Base-by-base conservation (phyloP, 2,329 filamentous ascomycete species). In the Scytalidium lignicola region DNA sequence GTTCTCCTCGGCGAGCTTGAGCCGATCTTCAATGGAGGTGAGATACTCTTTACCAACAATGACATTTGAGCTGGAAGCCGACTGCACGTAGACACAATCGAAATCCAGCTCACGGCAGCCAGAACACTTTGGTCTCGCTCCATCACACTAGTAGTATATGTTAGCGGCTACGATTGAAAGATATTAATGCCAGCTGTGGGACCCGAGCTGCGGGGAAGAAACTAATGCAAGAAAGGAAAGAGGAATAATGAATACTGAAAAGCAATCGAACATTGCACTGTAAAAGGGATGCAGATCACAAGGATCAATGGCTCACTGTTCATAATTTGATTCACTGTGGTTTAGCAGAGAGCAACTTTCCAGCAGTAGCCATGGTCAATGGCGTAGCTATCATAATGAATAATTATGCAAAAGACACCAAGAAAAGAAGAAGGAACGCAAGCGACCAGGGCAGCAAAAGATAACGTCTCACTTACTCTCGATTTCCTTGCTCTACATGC, bases 41-140 rank as follows among this genome's bases (percentile, higher is more conserved):
- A 55, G 20, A 52, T 57, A 69, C 57, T 71, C 67, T 56, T 70
- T 72, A 42, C 65, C 64, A 2, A 70, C 65, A 39, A 72, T 68
- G 0, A 67, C 57, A 55, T 71, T 72, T 1, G 64, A 60, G 2
- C 62, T 58, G 15, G 65, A 64, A 7, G 58, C 57, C 2, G 66
- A 60, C 8, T 68, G 60, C 5, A 65, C 62, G 57, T 75, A 75
- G 26, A 65, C 56, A 54, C 72, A 75, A 9, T 73, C 70, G 47
- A 70, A 70, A 6, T 65, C 68, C 23, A 72, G 60, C 28, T 69
- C 65, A 15, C 51, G 55, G 48, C 72, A 74, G 20, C 65, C 59
- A n/a, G 66, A 67, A 51, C 72, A 74, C 41, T 64, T 65, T 12
- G 72, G 72, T 18, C 68, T 63, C 10, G 53, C 54, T 10, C 71